A percentile compares a stretch with the other conserved stretches of the same genome.
phyloP scores from a whole-genome alignment of 2,329 filamentous ascomycete species.

The Colletotrichum coccodes region DNA sequence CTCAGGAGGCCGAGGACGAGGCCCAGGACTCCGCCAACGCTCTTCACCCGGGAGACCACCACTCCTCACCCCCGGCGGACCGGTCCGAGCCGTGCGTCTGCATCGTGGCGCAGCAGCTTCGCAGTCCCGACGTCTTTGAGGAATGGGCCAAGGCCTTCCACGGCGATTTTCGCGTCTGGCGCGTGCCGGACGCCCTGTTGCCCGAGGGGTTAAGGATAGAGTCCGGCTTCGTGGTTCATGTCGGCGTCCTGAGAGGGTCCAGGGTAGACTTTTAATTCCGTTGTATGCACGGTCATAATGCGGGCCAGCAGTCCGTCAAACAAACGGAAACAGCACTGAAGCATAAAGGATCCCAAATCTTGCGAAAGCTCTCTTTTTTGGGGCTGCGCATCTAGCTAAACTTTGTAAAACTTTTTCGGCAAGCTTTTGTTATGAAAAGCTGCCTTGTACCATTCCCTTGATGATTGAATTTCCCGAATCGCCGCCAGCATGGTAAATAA shows the following conservation, averaged over 20 bases:
- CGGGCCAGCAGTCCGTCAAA: background rate
- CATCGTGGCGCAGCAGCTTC: constrained; percentile 88
- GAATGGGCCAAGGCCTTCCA: constrained; percentile 79
- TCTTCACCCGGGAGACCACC: background rate
- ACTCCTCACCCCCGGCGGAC: background rate
- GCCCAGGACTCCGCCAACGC: background rate
- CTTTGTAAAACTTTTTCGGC: constrained; percentile 8
- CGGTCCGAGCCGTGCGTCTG: constrained; percentile 69
- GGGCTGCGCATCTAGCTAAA: constrained; percentile 10
- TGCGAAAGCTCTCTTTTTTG: constrained; percentile 9
- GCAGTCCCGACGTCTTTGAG: constrained; percentile 86
- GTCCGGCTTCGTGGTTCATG: constrained; percentile 84
- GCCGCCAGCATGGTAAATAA: constrained; percentile 1
- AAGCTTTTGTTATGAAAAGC: constrained; percentile 6
- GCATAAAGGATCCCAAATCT: background rate
- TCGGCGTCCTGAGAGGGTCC: constrained; percentile 69
- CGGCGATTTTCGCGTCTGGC: constrained; percentile 77
- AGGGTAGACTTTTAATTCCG: background rate
- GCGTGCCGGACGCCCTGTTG: constrained; percentile 73
- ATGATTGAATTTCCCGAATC: constrained; percentile 14
- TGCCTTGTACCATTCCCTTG: constrained; percentile 8
- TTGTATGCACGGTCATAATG: background rate
- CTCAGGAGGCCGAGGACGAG: constrained; percentile 29
- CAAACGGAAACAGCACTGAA: background rate
- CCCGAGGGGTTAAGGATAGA: constrained; percentile 67